phyloP scores from a whole-genome alignment of 257 asterid species.

The Perilla frutescens region DNA sequence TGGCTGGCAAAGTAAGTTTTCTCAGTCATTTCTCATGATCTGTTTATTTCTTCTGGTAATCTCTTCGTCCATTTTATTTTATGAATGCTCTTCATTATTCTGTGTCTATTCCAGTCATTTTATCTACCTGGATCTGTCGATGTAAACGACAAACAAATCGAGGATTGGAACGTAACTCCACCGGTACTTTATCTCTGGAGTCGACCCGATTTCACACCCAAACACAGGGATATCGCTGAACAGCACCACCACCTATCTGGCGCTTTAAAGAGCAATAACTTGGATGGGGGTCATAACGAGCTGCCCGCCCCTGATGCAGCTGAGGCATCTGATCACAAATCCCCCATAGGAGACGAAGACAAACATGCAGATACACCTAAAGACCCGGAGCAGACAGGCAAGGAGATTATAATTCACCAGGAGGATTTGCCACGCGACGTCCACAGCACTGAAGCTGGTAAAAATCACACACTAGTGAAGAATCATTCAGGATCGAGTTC shows the following conservation, averaged over 20 bases:
- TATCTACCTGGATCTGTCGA: constrained; percentile 91
- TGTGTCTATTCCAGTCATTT: constrained; percentile 65
- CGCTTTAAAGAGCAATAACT: constrained; percentile 26
- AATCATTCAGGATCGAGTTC: constrained; percentile 26
- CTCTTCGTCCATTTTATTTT: constrained; percentile 11
- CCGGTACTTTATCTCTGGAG: constrained; percentile 93
- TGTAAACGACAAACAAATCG: constrained; percentile 67
- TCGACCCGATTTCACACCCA: constrained; percentile 61
- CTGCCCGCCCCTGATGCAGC: constrained; percentile 28
- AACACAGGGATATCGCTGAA: constrained; percentile 72
- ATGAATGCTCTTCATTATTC: constrained; percentile 13
- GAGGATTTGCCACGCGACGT: constrained; percentile 26
- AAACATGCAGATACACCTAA: constrained; percentile 34
- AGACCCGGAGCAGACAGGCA: constrained; percentile 34
- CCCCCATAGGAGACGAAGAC: constrained; percentile 31
- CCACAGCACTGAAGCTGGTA: constrained; percentile 37
- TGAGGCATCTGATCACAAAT: constrained; percentile 27
- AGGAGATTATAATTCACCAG: constrained; percentile 31
- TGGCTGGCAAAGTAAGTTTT: constrained; percentile 59
- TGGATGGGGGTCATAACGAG: constrained; percentile 29
- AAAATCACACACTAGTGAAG: constrained; percentile 28
- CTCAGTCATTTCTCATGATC: constrained; percentile 8
- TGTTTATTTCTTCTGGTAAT: not conserved
- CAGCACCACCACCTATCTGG: constrained; percentile 59
- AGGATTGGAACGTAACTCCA: constrained; percentile 73